Evolutionary conservation across 2,329 filamentous ascomycete genomes (phyloP), one percentile per base, ranked within the genome.

Genomic region (Apiospora malaysiana): DNA sequence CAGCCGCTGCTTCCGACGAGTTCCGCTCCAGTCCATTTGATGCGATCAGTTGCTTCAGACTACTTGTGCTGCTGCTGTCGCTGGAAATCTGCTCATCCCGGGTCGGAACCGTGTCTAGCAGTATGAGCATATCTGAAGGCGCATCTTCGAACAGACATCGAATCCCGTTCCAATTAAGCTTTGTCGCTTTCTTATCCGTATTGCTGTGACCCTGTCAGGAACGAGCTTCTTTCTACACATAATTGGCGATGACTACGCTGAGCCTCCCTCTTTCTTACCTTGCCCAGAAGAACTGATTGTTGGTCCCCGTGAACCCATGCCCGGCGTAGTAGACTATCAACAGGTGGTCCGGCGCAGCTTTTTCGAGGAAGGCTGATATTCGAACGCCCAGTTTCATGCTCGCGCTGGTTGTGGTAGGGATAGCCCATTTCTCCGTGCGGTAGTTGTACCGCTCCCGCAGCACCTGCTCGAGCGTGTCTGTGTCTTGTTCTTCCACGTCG

Each of bases 261-360:
- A 51, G 45, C 46, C 67, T 46, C 32, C 37, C 67, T 37, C 75
- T 73, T 71, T 85, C 89, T 83, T 84, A 92, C 90, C 88, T 88
- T 71, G 90, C 88, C 90, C 90, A 92, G 78, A 90, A 91, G 37
- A 91, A 82, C 78, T 91, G 88, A 75, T 86, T 86, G 77, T 91
- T 88, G 14, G 83, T 75, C n/a, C 86, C 86, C 49, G 88, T 81
- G 75, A 86, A 90, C 73, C 89, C 88, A 76, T 90, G 83, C 42
- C 90, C 90, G 73, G 87, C 87, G 77, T 92, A 92, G 78, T 91
- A 91, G 73, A 92, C 85, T 72, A 92, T 89, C 73, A 91, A 80
- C 27, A 92, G 83, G 75, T 91, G 88, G 74, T 90, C 87, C 43
- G 86, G 83, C 47, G 83, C 81, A 40, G 88, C 86, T 68, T 87